Evolutionary conservation across 2,329 filamentous ascomycete genomes (phyloP).

Genomic region (Cercospora berteroae): DNA sequence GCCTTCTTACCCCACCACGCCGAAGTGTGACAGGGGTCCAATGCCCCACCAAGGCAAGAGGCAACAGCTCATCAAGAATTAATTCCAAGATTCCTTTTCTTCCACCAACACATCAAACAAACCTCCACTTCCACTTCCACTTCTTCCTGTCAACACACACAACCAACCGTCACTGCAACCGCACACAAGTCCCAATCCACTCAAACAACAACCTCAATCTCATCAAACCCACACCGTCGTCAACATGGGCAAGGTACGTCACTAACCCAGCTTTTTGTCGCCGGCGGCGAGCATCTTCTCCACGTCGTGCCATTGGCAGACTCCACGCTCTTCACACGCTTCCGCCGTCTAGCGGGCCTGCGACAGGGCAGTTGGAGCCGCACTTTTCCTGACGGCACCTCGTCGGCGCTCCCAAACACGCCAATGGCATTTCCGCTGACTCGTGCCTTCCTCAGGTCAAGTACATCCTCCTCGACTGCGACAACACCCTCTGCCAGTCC

Average conservation of each 20-base stretch:
- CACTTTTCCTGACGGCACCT: not conserved
- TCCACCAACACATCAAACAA: not conserved
- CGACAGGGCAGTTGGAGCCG: not conserved
- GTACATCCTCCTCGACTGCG: slow-evolving; percentile 56
- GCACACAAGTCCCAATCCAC: not conserved
- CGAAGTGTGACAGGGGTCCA: not conserved
- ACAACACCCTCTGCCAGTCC: slow-evolving; percentile 92
- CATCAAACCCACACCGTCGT: slow-evolving; percentile 8
- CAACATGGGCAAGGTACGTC: slow-evolving; percentile 17
- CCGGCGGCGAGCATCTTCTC: slow-evolving; percentile 6
- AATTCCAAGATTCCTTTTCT: not conserved
- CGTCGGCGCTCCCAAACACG: not conserved
- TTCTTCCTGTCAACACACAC: not conserved
- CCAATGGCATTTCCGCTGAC: slow-evolving; percentile 6
- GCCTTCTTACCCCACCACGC: slow-evolving; percentile 5
- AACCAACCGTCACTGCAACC: not conserved
- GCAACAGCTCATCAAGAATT: slow-evolving; percentile 2
- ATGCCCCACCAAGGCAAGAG: not conserved
- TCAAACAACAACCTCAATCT: not conserved
- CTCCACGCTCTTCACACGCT: slow-evolving; percentile 2
- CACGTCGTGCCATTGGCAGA: slow-evolving; percentile 4
- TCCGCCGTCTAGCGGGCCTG: not conserved
- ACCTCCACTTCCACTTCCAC: not conserved
- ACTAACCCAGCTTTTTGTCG: not conserved
- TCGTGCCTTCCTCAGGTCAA: slow-evolving; percentile 38